phyloP scores from a whole-genome alignment of 2,329 filamentous ascomycete species.

The Cytospora leucostoma region DNA sequence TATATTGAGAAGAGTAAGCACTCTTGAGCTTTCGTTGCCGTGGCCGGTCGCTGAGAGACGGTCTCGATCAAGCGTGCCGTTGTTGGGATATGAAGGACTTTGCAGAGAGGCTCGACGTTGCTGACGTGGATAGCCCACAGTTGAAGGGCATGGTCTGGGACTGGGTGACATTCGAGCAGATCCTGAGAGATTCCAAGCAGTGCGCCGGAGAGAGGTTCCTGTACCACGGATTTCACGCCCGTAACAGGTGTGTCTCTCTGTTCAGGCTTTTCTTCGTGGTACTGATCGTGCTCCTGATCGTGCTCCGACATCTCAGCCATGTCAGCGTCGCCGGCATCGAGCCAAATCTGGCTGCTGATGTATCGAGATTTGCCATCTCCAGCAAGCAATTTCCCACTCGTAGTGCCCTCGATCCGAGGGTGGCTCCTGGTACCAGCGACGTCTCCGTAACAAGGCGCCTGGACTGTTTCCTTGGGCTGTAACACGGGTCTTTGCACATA shows the following conservation, averaged over 20 bases:
- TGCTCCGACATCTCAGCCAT: conserved; percentile 31
- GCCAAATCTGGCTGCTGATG: conserved; percentile 41
- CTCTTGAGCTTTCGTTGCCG: conserved; percentile 36
- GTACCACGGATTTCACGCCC: background rate
- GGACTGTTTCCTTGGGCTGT: too few relatives aligned
- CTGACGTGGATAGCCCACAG: too few relatives aligned
- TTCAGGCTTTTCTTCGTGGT: conserved; percentile 31
- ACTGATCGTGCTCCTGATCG: conserved; percentile 30
- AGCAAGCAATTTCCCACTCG: too few relatives aligned
- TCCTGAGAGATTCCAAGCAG: too few relatives aligned
- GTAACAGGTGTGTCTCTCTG: conserved; percentile 28
- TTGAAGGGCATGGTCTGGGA: too few relatives aligned
- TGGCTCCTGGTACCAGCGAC: too few relatives aligned
- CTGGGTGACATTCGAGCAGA: too few relatives aligned
- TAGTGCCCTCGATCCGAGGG: too few relatives aligned
- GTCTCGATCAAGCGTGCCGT: conserved; percentile 26
- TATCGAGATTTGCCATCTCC: conserved; percentile 43
- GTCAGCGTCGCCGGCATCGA: conserved; percentile 33
- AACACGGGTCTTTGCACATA: too few relatives aligned
- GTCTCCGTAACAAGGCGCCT: too few relatives aligned
- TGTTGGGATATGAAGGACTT: background rate
- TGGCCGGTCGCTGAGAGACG: conserved; percentile 27
- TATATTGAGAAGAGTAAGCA: conserved; percentile 49
- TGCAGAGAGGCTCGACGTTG: too few relatives aligned
- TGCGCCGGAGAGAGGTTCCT: too few relatives aligned